These are phyloP conservation scores for Ulota crispa DNA, from an alignment of 225 moss, liverwort and hornwort species.

Conservation along the genomic window DNA sequence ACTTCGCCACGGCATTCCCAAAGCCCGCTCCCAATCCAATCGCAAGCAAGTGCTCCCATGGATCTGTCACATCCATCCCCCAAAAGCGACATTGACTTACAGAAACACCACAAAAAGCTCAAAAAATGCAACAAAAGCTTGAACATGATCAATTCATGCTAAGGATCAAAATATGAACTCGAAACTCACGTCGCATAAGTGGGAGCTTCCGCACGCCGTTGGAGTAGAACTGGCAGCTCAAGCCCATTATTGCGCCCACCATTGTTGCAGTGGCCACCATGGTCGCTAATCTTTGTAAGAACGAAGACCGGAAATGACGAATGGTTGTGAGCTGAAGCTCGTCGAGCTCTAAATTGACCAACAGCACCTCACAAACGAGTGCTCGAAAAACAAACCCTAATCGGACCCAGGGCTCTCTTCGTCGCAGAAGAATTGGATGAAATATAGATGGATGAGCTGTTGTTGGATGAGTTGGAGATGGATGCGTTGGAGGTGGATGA, in stretches of 20 bases:
- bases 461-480: not conserved
- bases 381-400: slow-evolving; percentile 20
- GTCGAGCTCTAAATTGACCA: not conserved
- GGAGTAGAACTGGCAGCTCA: slow-evolving; percentile 64
- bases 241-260: slow-evolving; percentile 63
- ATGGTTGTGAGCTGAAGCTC: not conserved
- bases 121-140: not conserved
- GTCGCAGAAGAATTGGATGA: not conserved
- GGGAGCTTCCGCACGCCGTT: slow-evolving; percentile 75
- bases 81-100: not conserved
- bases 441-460: not conserved
- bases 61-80: slow-evolving; percentile 44
- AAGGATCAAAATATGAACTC: not conserved
- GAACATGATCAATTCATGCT: not conserved
- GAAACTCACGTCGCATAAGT: slow-evolving; percentile 65
- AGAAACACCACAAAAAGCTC: not conserved
- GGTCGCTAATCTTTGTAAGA: not conserved
- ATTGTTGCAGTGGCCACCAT: slow-evolving; percentile 66
- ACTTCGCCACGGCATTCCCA: slow-evolving; percentile 62
- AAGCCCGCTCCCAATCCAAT: slow-evolving; percentile 67
- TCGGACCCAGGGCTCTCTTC: not conserved
- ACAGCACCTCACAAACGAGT: not conserved
- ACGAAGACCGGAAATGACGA: not conserved
- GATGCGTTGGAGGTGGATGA: not conserved
- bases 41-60: slow-evolving; percentile 84